Evolutionary conservation across 345 rosid genomes (phyloP).

Genomic region (Raphanus sativus): DNA sequence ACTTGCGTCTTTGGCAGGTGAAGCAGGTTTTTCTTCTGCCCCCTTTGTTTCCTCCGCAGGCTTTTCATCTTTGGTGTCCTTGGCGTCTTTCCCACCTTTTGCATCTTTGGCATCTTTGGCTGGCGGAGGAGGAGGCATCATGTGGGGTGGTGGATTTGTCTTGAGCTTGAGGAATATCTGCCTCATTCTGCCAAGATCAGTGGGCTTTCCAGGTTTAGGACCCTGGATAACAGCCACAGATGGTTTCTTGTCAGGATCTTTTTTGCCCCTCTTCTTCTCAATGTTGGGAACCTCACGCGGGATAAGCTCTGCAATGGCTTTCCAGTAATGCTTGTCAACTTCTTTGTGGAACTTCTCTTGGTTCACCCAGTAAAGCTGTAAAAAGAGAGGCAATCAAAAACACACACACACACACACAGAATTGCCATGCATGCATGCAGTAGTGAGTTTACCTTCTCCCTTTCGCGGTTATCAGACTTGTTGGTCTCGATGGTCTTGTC

Average conservation of each 20-base stretch:
- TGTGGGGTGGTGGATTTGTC: conserved; percentile 82
- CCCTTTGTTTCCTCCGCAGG: conserved; percentile 31
- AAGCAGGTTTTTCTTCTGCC: conserved; percentile 23
- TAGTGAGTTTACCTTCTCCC: conserved; percentile 72
- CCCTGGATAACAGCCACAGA: conserved; percentile 69
- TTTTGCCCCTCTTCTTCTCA: conserved; percentile 79
- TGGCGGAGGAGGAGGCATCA: conserved; percentile 73
- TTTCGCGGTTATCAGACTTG: conserved; percentile 80
- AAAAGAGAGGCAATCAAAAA: not conserved
- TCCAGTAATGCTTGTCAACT: conserved; percentile 87
- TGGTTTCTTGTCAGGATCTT: conserved; percentile 75
- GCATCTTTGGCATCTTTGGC: conserved; percentile 11
- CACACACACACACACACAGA: no score
- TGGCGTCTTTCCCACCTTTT: conserved; percentile 45
- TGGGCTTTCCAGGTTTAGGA: conserved; percentile 92
- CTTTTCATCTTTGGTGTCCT: conserved; percentile 2
- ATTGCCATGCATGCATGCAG: no score
- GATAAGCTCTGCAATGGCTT: conserved; percentile 86
- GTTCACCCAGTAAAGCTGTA: conserved; percentile 72
- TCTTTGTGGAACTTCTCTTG: conserved; percentile 96
- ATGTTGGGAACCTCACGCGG: conserved; percentile 89
- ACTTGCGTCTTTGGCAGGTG: conserved; percentile 45
- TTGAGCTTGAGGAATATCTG: conserved; percentile 77
- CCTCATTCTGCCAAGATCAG: conserved; percentile 86
- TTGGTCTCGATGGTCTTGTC: conserved; percentile 61